phyloP scores from a whole-genome alignment of 139 green algal species.

The Ettlia oleoabundans region DNA sequence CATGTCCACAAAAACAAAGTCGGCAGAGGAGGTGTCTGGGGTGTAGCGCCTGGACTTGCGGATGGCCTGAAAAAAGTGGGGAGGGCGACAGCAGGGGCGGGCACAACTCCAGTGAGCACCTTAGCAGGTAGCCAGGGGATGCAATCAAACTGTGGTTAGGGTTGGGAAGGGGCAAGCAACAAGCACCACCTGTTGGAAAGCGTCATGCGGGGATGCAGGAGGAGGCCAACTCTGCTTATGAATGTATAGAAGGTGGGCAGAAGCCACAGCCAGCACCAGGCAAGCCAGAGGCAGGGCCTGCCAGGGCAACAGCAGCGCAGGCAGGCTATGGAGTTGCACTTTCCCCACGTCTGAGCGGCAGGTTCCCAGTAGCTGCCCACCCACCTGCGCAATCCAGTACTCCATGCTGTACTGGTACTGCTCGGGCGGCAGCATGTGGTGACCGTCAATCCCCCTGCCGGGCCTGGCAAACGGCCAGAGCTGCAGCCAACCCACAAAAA shows the following conservation, averaged over 20 bases:
- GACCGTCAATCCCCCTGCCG: slow-evolving; percentile 45
- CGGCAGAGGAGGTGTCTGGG: slow-evolving; percentile 12
- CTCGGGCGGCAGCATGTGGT: slow-evolving; percentile 1
- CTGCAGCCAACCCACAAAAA: background rate
- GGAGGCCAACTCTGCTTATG: too few species aligned
- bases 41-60: slow-evolving; percentile 7
- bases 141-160: background rate
- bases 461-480: slow-evolving; percentile 41
- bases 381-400: slow-evolving; percentile 42
- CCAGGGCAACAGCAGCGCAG: background rate
- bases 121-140: too few species aligned
- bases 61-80: slow-evolving; percentile 17
- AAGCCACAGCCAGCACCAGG: background rate
- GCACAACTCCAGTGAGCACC: too few species aligned
- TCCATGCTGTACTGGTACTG: slow-evolving; percentile 49
- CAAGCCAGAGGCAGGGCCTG: background rate
- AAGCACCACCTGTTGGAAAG: too few species aligned
- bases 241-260: background rate
- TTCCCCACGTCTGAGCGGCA: background rate
- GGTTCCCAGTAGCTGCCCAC: background rate
- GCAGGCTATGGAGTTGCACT: background rate
- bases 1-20: slow-evolving; percentile 55
- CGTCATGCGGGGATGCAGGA: too few species aligned
- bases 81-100: background rate
- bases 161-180: too few species aligned